Evolutionary conservation across 805 yeast genomes (phyloP), one percentile per base, ranked within the genome.

Genomic region (Barnettozyma wickerhamii): DNA sequence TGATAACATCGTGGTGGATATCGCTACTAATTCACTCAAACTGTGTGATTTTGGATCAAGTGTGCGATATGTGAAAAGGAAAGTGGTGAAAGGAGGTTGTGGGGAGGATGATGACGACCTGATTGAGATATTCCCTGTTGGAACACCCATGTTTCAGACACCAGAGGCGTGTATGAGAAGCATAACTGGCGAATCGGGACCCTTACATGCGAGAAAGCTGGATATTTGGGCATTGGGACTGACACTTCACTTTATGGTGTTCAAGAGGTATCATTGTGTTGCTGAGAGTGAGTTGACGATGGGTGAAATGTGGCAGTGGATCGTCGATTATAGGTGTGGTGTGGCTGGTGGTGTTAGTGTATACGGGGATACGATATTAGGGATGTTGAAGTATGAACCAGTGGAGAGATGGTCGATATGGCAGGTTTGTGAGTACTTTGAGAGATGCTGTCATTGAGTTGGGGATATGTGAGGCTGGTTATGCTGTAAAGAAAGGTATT

Each of bases 11-110:
- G 60, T 79, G 46, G 73, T 79, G 26, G 81, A 75, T 47, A 75
- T 74, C 40, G 17, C 7, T 7, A 72, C 71, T 45, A 82, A 82
- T 5, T 70, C 75, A 1, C 80, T 77, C 9, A 79, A 79, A 47
- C 75, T 79, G 43, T 73, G 80, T 43, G 85, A 79, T 55, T 79
- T 79, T 58, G 85, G 85, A 2, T 78, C 79, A n/a, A 75, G 81
- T 19, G 73, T 75, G 39, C 23, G 38, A 40, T 31, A 38, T 14
- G 57, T 56, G 24, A 58, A 60, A 20, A 71, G 12, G 2, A 23
- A 9, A 23, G 26, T 23, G 26, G 12, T 12, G 12, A 23, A 9
- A 23, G 12, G 26, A 23, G 12, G 26, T 12, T 12, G 12, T 9
- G 26, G 9, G 26, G 72, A 9, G 55, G 64, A 19, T 18, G 21